Evolutionary conservation across 108 stramenopile genomes (phyloP).

Genomic region (Nannochloropsis gaditana): DNA sequence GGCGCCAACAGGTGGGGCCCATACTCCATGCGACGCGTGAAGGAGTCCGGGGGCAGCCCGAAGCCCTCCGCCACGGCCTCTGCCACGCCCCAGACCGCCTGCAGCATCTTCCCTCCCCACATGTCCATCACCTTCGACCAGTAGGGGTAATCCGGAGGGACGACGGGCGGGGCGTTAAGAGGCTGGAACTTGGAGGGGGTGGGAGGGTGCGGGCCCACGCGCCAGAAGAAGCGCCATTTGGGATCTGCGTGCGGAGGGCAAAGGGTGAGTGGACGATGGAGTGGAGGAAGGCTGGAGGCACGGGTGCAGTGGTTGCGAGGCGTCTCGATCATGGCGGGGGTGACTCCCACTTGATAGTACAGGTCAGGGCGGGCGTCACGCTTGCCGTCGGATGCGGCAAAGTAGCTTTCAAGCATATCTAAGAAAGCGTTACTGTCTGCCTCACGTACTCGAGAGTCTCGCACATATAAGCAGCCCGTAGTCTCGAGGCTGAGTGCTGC

Average conservation of each 20-base stretch:
- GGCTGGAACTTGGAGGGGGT: slow-evolving; percentile 42
- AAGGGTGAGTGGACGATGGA: slow-evolving; percentile 48
- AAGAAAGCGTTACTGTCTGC: slow-evolving; percentile 51
- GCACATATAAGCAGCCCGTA: slow-evolving; percentile 48
- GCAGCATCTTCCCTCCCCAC: slow-evolving; percentile 53
- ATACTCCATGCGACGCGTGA: slow-evolving; percentile 46
- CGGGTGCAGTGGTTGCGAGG: slow-evolving; percentile 51
- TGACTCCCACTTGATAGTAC: slow-evolving; percentile 50
- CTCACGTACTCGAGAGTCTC: slow-evolving; percentile 53
- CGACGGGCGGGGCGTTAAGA: slow-evolving; percentile 54
- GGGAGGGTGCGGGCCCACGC: slow-evolving; percentile 51
- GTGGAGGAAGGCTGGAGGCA: slow-evolving; percentile 31
- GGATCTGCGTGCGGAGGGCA: slow-evolving; percentile 59
- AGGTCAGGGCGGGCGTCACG: slow-evolving; percentile 53
- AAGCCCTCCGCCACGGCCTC: slow-evolving; percentile 51
- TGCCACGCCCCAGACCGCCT: slow-evolving; percentile 35
- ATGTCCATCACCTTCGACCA: slow-evolving; percentile 53
- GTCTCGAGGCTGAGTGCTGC: slow-evolving; percentile 28
- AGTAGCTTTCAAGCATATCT: slow-evolving; percentile 58
- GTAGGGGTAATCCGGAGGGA: slow-evolving; percentile 52
- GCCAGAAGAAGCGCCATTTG: slow-evolving; percentile 66
- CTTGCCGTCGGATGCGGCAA: slow-evolving; percentile 47
- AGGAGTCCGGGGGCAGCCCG: slow-evolving; percentile 39
- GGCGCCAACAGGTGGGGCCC: slow-evolving; percentile 59
- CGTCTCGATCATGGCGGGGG: slow-evolving; percentile 44